These are phyloP conservation scores for Trametes cubensis DNA, from an alignment of 768 basidiomycete species.

Conservation along the genomic window DNA sequence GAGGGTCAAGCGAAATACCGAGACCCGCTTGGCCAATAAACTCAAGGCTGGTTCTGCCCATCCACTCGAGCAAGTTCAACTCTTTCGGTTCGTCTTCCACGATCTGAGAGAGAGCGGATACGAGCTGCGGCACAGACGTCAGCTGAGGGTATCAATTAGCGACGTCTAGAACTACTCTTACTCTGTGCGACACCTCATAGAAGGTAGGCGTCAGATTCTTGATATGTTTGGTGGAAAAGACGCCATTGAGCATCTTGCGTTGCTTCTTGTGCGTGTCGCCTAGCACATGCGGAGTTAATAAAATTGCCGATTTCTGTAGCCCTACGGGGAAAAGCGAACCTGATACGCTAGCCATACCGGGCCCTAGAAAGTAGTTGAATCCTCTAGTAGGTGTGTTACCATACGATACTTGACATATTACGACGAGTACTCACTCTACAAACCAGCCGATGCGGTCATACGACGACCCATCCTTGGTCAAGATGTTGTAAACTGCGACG, in stretches of 20 bases:
- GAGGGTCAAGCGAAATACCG: constrained; percentile 8
- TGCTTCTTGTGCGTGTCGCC: constrained; percentile 50
- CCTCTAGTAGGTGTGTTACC: too few species aligned
- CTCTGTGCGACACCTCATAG: constrained; percentile 47
- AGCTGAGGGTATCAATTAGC: not conserved
- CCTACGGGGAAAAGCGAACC: not conserved
- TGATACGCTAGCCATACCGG: constrained; percentile 13
- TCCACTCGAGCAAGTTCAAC: constrained; percentile 2
- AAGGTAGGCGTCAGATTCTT: constrained; percentile 46
- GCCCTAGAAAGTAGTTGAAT: constrained; percentile 11
- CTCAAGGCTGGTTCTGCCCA: not conserved
- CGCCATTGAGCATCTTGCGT: constrained; percentile 48
- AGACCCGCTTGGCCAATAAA: constrained; percentile 4
- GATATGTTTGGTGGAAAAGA: constrained; percentile 49
- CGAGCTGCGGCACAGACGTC: not conserved
- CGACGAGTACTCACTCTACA: not conserved
- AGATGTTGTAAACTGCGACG: not conserved
- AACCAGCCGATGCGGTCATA: not conserved
- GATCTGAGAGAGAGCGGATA: not conserved
- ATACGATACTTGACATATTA: too few species aligned
- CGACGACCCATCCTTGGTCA: not conserved
- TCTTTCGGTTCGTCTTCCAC: constrained; percentile 4
- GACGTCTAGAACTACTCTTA: constrained; percentile 26
- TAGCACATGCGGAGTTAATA: constrained; percentile 1
- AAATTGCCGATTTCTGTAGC: not conserved